Conservation (phyloP, 495 filamentous ascomycete species). For the Achaetomiella virescens region DNA sequence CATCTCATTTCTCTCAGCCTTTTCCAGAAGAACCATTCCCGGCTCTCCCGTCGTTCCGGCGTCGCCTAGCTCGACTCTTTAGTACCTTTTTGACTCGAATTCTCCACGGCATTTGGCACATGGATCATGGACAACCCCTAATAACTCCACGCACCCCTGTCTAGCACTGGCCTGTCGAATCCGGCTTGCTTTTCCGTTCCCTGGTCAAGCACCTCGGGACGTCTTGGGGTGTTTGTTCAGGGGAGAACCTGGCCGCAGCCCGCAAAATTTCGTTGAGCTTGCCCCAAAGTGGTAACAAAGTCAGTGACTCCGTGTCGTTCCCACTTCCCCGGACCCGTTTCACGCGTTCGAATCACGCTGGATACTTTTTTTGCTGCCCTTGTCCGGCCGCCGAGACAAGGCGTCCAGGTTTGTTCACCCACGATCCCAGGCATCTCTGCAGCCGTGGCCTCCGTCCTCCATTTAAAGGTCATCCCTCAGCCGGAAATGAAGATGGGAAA, state of each 20-base stretch:
- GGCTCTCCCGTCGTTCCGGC: constrained; percentile 3
- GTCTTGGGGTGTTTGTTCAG: too few species aligned
- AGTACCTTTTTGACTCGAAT: too few species aligned
- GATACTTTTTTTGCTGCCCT: constrained; percentile 19
- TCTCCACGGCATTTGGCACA: constrained; percentile 12
- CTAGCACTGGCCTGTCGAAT: constrained; percentile 9
- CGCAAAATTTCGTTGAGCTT: background rate
- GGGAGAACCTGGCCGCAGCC: constrained; percentile 5
- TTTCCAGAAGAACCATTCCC: background rate
- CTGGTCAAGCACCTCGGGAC: background rate
- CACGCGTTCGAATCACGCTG: constrained; percentile 24
- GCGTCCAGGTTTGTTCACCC: constrained; percentile 9
- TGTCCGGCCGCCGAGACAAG: constrained; percentile 23
- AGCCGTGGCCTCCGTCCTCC: constrained; percentile 12
- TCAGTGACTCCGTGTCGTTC: constrained; percentile 27
- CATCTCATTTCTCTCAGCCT: constrained; percentile 16
- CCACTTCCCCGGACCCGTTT: constrained; percentile 17
- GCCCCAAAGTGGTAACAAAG: constrained; percentile 13
- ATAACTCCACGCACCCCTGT: constrained; percentile 17
- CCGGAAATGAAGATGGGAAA: constrained; percentile 7
- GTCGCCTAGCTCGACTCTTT: constrained; percentile 6
- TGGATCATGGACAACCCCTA: background rate
- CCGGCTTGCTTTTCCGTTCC: constrained; percentile 20
- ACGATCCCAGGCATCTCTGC: constrained; percentile 28
- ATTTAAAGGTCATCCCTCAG: constrained; percentile 20